Conservation (phyloP, 2,329 filamentous ascomycete species). For the Leptographium procerum region DNA sequence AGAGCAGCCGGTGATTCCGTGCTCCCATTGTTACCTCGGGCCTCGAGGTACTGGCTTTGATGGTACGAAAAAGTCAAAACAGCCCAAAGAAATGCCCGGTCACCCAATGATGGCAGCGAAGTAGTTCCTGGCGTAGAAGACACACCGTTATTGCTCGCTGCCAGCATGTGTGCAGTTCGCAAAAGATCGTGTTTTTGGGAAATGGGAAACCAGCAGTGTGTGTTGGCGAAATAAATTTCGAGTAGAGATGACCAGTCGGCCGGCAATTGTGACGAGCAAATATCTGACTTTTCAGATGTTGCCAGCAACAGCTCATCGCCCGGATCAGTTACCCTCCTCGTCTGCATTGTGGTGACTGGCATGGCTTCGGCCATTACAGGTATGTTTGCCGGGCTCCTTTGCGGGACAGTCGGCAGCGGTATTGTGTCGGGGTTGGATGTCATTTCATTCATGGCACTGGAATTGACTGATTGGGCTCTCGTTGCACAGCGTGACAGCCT, state of each 20-base stretch:
- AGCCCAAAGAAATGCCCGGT: too few relatives aligned
- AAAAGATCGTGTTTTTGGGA: slow-evolving; percentile 43
- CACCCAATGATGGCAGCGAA: not conserved
- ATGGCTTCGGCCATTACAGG: too few relatives aligned
- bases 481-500: too few relatives aligned
- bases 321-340: not conserved
- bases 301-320: not conserved
- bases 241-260: slow-evolving; percentile 42
- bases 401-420: too few relatives aligned
- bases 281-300: not conserved
- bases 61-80: too few relatives aligned
- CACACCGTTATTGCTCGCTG: slow-evolving; percentile 12
- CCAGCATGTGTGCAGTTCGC: slow-evolving; percentile 31
- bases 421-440: too few relatives aligned
- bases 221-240: slow-evolving; percentile 65
- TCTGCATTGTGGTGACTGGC: too few relatives aligned
- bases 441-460: too few relatives aligned
- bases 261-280: slow-evolving; percentile 25
- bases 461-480: slow-evolving; percentile 15
- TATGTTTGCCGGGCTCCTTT: too few relatives aligned
- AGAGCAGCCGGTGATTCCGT: too few relatives aligned
- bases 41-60: too few relatives aligned
- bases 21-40: too few relatives aligned
- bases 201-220: slow-evolving; percentile 66
- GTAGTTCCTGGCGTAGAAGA: not conserved